phyloP scores from a whole-genome alignment of 805 yeast species.

The Candida piceae region DNA sequence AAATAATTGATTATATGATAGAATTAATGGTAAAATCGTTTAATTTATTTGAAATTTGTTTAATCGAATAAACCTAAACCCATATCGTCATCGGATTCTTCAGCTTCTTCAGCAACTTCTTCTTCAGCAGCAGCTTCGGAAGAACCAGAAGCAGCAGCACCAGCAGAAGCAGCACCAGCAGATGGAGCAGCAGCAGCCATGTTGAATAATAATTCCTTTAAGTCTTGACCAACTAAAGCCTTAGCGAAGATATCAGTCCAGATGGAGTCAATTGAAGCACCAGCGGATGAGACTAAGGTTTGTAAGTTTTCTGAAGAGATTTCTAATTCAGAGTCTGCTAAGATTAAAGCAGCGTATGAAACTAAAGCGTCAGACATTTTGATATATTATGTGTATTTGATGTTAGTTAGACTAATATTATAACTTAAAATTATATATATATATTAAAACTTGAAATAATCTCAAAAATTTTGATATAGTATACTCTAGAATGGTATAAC shows the following conservation, averaged over 20 bases:
- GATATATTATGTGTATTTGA: too few relatives aligned
- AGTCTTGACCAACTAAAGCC: conserved; percentile 80
- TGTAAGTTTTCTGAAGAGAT: conserved; percentile 75
- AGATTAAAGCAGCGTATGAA: conserved; percentile 97
- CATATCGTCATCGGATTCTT: conserved; percentile 77
- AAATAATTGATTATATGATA: too few relatives aligned
- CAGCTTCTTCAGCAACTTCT: conserved; percentile 48
- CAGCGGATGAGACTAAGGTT: conserved; percentile 76
- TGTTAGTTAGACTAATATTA: too few relatives aligned
- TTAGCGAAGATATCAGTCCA: conserved; percentile 88
- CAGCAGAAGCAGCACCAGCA: conserved; percentile 65
- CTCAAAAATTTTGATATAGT: too few relatives aligned
- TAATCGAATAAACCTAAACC: conserved; percentile 94
- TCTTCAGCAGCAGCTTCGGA: conserved; percentile 61
- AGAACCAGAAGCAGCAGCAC: conserved; percentile 55
- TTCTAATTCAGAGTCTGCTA: conserved; percentile 96
- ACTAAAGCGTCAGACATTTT: conserved; percentile 91
- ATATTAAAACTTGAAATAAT: too few relatives aligned
- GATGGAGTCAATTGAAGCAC: conserved; percentile 72
- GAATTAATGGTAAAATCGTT: background rate
- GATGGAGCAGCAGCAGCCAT: conserved; percentile 73
- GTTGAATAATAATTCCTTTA: conserved; percentile 60
- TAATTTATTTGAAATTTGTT: conserved; percentile 16
- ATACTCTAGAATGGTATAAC: too few relatives aligned
- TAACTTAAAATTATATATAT: too few relatives aligned